Base-by-base conservation (phyloP, 1,139 yeast species). In the Pichia sp. region DNA sequence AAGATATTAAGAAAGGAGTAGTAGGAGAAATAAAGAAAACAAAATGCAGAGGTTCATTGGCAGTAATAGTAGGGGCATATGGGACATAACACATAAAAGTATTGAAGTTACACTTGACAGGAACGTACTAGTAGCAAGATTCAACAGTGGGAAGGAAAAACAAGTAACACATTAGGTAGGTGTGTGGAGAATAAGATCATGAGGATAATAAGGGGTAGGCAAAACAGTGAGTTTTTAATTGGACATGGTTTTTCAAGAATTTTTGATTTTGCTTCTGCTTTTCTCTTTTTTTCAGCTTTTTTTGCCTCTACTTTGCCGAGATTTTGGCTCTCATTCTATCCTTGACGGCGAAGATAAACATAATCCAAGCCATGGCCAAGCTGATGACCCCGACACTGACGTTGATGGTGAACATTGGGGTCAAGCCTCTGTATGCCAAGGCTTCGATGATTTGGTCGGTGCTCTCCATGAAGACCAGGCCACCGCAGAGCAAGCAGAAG, bases 321-420 rank as follows among this genome's bases (percentile, higher is more conserved):
- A 13, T 11, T 13, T 36, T 36, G 10, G 40, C 40, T 58, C 66
- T 70, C 49, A 83, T 64, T 75, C 80, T 76, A 60, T 80, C 82
- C 64, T 78, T 87, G 71, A 87, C 72, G 51, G 87, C 77, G 68
- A 88, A 80, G 30, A 90, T 73, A 6, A 73, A 56, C 90, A 90
- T 88, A 57, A 84, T 82, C 96, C 96, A 90, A 1, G 90, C 87
- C 97, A 93, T 90, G n/a, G 90, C 61, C 54, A 93, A 75, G 4
- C 93, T 81, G 38, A 86, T 77, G 44, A 83, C 59, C 7, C 99
- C 98, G 59, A 93, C 87, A 57, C 87, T 81, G 45, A 93, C 79
- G 67, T 90, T 92, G 65, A 92, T 80, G 0, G 93, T 87, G 71
- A 93, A 92, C 97, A 93, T 92, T 54, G 88, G 77, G 41, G 95